These are phyloP conservation scores for Adansonia grandidieri DNA, from an alignment of 441 rosid genomes.

Conservation along the genomic window DNA sequence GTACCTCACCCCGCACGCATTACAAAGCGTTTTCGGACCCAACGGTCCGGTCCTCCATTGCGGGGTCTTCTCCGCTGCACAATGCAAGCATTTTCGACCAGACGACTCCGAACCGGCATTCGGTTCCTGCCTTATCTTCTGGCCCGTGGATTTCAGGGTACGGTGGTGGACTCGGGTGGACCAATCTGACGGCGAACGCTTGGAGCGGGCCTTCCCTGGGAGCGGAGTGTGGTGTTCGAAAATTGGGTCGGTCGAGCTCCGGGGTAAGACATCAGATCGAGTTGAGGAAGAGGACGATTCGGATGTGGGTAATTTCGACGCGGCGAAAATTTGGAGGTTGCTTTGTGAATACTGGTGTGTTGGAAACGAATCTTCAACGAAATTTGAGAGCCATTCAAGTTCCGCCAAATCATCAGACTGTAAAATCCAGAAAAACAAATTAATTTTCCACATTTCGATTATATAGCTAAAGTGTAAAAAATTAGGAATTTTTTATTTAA, in stretches of 20 bases:
- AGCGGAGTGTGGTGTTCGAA: conserved; percentile 51
- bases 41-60: conserved; percentile 26
- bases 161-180: conserved; percentile 63
- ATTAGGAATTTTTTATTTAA: not conserved
- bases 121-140: conserved; percentile 34
- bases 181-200: conserved; percentile 71
- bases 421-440: conserved; percentile 1
- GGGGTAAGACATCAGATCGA: conserved; percentile 32
- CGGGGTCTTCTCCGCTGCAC: conserved; percentile 26
- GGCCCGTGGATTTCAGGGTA: conserved; percentile 31
- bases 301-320: conserved; percentile 51
- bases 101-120: conserved; percentile 28
- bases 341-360: conserved; percentile 47
- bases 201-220: conserved; percentile 66
- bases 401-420: conserved; percentile 76
- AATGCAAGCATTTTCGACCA: conserved; percentile 22
- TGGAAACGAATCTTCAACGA: conserved; percentile 74
- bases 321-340: conserved; percentile 42
- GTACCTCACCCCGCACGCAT: conserved; percentile 28
- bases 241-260: conserved; percentile 35
- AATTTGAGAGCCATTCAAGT: conserved; percentile 86
- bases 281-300: conserved; percentile 48
- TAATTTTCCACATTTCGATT: not conserved
- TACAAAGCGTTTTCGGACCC: conserved; percentile 27
- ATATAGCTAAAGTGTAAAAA: not conserved